Evolutionary conservation across 2,329 filamentous ascomycete species (phyloP).

Genomic region (Sporothrix euskadiensis): DNA sequence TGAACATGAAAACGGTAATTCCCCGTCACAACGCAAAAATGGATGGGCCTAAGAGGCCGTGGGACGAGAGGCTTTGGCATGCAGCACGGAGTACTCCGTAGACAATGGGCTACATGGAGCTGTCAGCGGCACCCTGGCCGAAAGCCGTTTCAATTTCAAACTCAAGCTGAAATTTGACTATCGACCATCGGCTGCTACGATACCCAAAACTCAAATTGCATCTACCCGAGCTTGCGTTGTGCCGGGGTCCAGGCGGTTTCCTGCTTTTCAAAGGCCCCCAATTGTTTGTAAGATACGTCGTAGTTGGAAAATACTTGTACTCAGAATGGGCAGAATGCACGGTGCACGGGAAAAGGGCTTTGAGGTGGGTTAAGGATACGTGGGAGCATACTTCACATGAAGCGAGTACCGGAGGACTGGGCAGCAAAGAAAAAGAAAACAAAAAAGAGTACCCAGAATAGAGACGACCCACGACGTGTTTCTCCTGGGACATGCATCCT

Average conservation of each 20-base stretch:
- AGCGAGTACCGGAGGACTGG: slow-evolving; percentile 9
- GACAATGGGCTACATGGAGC: background rate
- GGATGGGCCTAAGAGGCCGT: background rate
- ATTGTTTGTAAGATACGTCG: background rate
- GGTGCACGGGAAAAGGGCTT: background rate
- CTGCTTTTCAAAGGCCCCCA: background rate
- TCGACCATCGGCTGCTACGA: background rate
- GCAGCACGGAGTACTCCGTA: too few relatives aligned
- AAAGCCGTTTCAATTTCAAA: background rate
- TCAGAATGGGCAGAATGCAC: too few relatives aligned
- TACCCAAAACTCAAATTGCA: background rate
- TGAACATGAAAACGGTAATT: background rate
- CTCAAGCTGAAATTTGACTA: background rate
- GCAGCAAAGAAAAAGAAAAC: background rate
- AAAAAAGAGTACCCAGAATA: background rate
- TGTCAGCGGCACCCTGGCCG: background rate
- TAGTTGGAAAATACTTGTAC: too few relatives aligned
- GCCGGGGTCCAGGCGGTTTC: background rate
- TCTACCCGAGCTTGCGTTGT: background rate
- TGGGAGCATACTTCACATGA: background rate
- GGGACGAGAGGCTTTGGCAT: too few relatives aligned
- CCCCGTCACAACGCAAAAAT: background rate
- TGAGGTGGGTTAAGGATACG: too few relatives aligned
- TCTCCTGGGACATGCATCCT: slow-evolving; percentile 22
- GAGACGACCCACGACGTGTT: background rate